Conservation (phyloP, 2,329 filamentous ascomycete species). For the Colletotrichum horii region DNA sequence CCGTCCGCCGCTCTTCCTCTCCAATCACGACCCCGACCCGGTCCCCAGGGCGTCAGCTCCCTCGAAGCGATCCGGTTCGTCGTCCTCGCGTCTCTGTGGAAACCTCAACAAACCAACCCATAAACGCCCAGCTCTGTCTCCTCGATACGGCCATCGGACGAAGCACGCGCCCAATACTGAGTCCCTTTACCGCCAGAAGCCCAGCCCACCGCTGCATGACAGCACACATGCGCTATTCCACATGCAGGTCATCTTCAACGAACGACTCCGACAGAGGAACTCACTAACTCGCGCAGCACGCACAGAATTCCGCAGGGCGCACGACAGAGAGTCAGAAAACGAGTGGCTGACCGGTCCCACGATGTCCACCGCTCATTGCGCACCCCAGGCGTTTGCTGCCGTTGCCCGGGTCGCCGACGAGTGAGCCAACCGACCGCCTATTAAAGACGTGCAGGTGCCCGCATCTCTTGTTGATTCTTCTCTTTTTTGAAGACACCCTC, state of each 20-base stretch:
- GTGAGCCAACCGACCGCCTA: neutral
- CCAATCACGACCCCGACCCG: slow-evolving; percentile 4
- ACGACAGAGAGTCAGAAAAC: neutral
- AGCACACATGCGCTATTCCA: slow-evolving; percentile 3
- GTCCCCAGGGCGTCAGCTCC: neutral
- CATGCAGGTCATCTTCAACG: neutral
- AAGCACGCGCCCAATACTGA: neutral
- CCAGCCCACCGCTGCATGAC: slow-evolving; percentile 1
- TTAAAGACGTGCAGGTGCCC: slow-evolving; percentile 11
- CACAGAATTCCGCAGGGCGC: neutral
- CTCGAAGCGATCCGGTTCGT: slow-evolving; percentile 10
- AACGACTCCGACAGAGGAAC: neutral
- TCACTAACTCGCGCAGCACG: neutral
- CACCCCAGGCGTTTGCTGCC: neutral
- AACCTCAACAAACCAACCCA: slow-evolving; percentile 5
- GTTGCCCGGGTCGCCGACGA: slow-evolving; percentile 2
- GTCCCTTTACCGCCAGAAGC: slow-evolving; percentile 9
- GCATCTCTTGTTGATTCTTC: neutral
- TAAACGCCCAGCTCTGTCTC: neutral
- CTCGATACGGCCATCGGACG: neutral
- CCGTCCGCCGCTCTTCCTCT: neutral
- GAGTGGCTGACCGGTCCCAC: slow-evolving; percentile 5
- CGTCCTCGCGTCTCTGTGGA: neutral
- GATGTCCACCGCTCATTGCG: slow-evolving; percentile 9
- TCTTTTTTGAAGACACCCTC: slow-evolving; percentile 16